Conservation (phyloP, 2,329 filamentous ascomycete species). For the Dissoconium aciculare region DNA sequence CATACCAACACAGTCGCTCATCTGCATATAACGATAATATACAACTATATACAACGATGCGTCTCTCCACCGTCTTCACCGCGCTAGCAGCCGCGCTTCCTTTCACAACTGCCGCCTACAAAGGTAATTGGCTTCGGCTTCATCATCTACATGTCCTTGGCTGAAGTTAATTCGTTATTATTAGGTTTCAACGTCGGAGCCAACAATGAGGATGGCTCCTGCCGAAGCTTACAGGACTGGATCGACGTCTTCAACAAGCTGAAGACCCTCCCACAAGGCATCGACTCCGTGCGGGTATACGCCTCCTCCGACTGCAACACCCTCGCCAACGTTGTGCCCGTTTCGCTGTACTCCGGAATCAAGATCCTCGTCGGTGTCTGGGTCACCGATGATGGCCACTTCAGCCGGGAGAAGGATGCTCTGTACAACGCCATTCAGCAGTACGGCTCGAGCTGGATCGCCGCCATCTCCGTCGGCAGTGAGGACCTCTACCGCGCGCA, state of each 20-base stretch:
- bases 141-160: no score
- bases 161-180: no score
- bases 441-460: slow-evolving; percentile 44
- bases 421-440: slow-evolving; percentile 41
- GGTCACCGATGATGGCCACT: slow-evolving; percentile 34
- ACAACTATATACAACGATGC: no score
- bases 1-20: no score
- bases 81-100: slow-evolving; percentile 23
- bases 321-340: slow-evolving; percentile 36
- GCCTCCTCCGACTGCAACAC: slow-evolving; percentile 44
- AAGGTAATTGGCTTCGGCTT: no score
- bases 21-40: no score
- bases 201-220: slow-evolving; percentile 26
- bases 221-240: slow-evolving; percentile 27
- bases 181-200: slow-evolving; percentile 31
- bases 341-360: slow-evolving; percentile 46
- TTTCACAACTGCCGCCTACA: slow-evolving; percentile 25
- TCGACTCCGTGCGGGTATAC: slow-evolving; percentile 49
- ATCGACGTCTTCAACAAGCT: slow-evolving; percentile 24
- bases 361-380: slow-evolving; percentile 51
- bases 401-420: slow-evolving; percentile 45
- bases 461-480: slow-evolving; percentile 50
- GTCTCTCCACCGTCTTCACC: slow-evolving; percentile 17
- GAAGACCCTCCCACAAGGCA: slow-evolving; percentile 34
- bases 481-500: slow-evolving; percentile 49